A percentile compares a stretch with the other conserved stretches of the same genome.
These are phyloP conservation scores for Tetrapisispora arboricola DNA, from an alignment of 805 yeast genomes.

Conservation along the genomic window DNA sequence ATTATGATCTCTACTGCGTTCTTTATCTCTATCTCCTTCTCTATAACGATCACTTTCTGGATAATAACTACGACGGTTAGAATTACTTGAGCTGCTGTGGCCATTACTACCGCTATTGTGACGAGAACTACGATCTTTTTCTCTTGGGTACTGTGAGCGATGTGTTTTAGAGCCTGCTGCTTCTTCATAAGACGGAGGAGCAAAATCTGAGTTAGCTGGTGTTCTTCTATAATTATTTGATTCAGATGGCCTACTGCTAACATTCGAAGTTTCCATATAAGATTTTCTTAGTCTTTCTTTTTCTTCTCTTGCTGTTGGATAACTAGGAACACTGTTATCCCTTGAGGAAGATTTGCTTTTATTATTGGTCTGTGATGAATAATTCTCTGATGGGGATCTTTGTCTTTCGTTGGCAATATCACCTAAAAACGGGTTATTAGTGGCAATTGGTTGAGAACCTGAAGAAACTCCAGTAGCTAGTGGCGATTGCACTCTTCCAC, in stretches of 20 bases:
- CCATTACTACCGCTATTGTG: constrained; percentile 4
- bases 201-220: not conserved
- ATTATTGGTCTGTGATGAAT: constrained; percentile 15
- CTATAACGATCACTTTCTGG: constrained; percentile 7
- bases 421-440: constrained; percentile 27
- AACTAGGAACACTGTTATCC: constrained; percentile 16
- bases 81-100: constrained; percentile 1
- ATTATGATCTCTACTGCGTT: constrained; percentile 13
- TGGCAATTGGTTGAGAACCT: not conserved
- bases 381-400: not conserved
- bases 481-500: constrained; percentile 13
- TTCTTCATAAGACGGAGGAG: constrained; percentile 18
- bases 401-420: constrained; percentile 10
- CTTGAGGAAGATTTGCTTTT: not conserved
- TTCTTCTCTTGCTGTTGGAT: constrained; percentile 29
- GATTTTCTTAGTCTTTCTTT: constrained; percentile 25
- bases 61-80: constrained; percentile 9
- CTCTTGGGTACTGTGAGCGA: constrained; percentile 8
- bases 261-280: constrained; percentile 18
- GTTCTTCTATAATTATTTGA: constrained; percentile 5
- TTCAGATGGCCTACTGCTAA: not conserved
- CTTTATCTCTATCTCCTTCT: constrained; percentile 7
- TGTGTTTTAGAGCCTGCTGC: constrained; percentile 30
- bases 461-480: constrained; percentile 25
- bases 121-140: constrained; percentile 6